Evolutionary conservation across 2,329 filamentous ascomycete genomes (phyloP), one percentile per base, ranked within the genome.

Genomic region (Ophiostoma novo-ulmi): DNA sequence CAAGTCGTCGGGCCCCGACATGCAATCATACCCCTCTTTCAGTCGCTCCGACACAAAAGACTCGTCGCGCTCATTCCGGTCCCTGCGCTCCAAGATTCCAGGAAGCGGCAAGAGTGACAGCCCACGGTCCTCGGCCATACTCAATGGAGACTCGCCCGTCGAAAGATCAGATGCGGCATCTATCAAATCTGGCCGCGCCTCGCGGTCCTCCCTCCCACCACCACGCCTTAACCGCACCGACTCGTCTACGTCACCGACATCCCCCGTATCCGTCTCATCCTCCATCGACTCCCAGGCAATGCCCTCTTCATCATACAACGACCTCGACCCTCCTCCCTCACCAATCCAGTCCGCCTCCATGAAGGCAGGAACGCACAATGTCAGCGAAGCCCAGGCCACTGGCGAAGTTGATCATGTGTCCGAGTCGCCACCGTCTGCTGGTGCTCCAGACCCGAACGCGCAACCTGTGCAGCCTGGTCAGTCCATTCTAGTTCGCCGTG

Each of bases 331-430:
- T 17, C 94, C 94, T 3, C 94, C 93, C n/a, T 97, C 93, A 1
- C 94, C 94, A 3, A 90, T 94, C 26, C 90, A 94, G 76, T 92
- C 91, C 35, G 85, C 88, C 61, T 90, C 91, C 14, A 82, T 93
- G 73, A 90, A 88, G 75, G 83, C 86, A 65, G 91, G 91, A 70
- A 89, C 92, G 75, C 89, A 92, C 76, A 90, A 94, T 79, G 88
- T 97, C 63, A 87, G 86, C 77, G 90, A 90, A 66, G 94, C 93
- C 63, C 91, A 90, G 65, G 94, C 93, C 64, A 91, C 88, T 68
- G 94, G 94, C 70, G 95, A 99, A 80, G 93, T 99, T 61, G 95
- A 97, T 77, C 89, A 94, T 75, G 93, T 99, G 26, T 98, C 94
- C 17, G 95, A 98, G 77, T 90, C 90, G 72, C 94, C 94, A 38